Base-by-base conservation (phyloP, 1,284 basidiomycete genomes). In the Calocybe gambosa region DNA sequence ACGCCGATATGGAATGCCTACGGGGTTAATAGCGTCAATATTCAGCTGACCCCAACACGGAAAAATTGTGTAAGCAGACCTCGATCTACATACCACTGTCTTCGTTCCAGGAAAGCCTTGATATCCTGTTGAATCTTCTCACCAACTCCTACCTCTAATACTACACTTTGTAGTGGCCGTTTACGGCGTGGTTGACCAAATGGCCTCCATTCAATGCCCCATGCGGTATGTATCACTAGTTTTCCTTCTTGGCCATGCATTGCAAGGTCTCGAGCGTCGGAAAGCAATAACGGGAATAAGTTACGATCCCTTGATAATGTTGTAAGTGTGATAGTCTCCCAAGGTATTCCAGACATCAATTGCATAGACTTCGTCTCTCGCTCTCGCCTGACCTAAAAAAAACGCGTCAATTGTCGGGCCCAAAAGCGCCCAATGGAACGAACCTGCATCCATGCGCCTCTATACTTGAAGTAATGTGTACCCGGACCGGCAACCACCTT, bases 321-420 rank as follows among this genome's bases (percentile, higher is more conserved):
- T 1, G 94, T 99, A 33, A 99, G 74, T 23, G 89, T 96, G 35
- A 99, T 82, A 0, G 95, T 99, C 66, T 99, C 96, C 93, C 95
- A 99, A 42, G 96, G 96, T 4, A 83, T 81, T 2, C 94, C 94
- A 1, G 90, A 89, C 67, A 89, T 87, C 23, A 95, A 73, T 60
- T 95, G 89, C 74, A 95, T 89, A 46, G 95, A 84, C 57, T 92
- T 89, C 9, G 85, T 89, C 65, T 98, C 93, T 42, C 96, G 82
- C 67, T 97, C 93, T 19, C 94, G 80, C 69, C 89, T 90, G 52
- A 94, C 85, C 91, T 93, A 60, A n/a, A 52, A 46, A 52, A 44
- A 10, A 23, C 29, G 21, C 3, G 35, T 29, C 9, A 10, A 5
- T 37, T 18, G 5, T 5, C 10, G 9, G 8, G 3, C 9, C 5